A percentile compares a stretch with the other conserved stretches of the same genome.
phyloP scores from a whole-genome alignment of 2,329 filamentous ascomycete genomes.

The Gliomastix tumulicola region DNA sequence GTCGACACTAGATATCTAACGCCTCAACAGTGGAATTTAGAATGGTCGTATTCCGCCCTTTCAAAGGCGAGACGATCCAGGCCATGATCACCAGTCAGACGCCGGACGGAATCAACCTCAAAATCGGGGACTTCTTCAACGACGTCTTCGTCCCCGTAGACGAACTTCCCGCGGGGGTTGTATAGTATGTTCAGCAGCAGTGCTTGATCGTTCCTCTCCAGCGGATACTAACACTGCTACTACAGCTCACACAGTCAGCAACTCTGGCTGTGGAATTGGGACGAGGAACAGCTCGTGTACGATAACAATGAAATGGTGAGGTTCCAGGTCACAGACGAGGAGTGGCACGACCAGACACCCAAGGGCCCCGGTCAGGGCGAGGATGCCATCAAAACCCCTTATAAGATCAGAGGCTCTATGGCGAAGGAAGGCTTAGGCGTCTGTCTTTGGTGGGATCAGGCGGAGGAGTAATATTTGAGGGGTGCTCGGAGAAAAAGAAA shows the following conservation, averaged over 20 bases:
- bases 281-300: slow-evolving; percentile 71
- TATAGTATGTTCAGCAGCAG: slow-evolving; percentile 66
- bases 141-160: slow-evolving; percentile 77
- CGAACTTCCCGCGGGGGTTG: slow-evolving; percentile 67
- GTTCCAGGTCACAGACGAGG: slow-evolving; percentile 77
- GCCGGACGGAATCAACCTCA: slow-evolving; percentile 67
- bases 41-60: slow-evolving; percentile 88
- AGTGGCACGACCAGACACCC: slow-evolving; percentile 85
- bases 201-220: neutral
- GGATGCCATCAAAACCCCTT: slow-evolving; percentile 60
- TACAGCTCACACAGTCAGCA: slow-evolving; percentile 64
- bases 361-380: slow-evolving; percentile 51
- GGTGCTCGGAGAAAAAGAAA: no score
- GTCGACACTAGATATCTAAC: slow-evolving; percentile 1
- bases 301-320: slow-evolving; percentile 86
- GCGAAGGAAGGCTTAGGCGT: slow-evolving; percentile 54
- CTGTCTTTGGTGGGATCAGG: slow-evolving; percentile 61
- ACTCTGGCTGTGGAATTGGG: slow-evolving; percentile 78
- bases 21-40: slow-evolving; percentile 71
- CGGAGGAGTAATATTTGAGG: no score
- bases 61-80: slow-evolving; percentile 87
- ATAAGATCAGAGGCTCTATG: slow-evolving; percentile 62
- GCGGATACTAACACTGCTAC: neutral
- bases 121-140: slow-evolving; percentile 79
- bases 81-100: slow-evolving; percentile 75